Conservation (phyloP, 345 rosid genomes). For the Hibiscus trionum region DNA sequence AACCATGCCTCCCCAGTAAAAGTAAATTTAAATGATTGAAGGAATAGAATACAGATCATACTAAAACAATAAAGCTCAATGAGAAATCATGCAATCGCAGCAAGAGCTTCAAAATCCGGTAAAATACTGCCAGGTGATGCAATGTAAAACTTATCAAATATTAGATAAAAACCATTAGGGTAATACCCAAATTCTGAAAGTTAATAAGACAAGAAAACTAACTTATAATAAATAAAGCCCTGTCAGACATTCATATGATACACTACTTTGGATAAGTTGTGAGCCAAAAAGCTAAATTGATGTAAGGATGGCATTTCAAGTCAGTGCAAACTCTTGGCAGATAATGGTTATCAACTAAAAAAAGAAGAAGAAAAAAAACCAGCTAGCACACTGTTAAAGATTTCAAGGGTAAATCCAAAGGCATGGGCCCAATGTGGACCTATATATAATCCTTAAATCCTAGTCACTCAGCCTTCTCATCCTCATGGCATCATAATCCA, state of each 20-base stretch:
- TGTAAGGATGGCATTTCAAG: neutral
- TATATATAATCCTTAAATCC: neutral
- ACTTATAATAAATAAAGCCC: neutral
- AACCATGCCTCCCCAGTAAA: neutral
- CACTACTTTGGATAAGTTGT: neutral
- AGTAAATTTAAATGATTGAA: neutral
- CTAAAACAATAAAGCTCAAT: neutral
- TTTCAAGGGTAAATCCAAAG: neutral
- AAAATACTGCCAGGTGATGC: neutral
- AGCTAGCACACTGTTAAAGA: neutral
- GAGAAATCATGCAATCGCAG: neutral
- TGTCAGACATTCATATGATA: neutral
- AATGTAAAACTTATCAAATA: slow-evolving; percentile 1
- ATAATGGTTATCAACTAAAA: neutral
- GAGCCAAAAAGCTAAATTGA: neutral
- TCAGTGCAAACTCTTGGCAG: neutral
- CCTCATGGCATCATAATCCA: neutral
- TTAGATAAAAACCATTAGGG: neutral
- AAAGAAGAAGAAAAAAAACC: neutral
- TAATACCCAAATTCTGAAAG: neutral
- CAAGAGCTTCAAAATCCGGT: neutral
- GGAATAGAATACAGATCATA: neutral
- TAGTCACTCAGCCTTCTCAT: neutral
- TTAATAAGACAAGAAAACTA: no score
- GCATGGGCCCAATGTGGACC: no score